A percentile compares a stretch with the other conserved stretches of the same genome.
Evolutionary conservation across 768 basidiomycete species (phyloP).

Genomic region (Sistotremastrum niveocremeum): DNA sequence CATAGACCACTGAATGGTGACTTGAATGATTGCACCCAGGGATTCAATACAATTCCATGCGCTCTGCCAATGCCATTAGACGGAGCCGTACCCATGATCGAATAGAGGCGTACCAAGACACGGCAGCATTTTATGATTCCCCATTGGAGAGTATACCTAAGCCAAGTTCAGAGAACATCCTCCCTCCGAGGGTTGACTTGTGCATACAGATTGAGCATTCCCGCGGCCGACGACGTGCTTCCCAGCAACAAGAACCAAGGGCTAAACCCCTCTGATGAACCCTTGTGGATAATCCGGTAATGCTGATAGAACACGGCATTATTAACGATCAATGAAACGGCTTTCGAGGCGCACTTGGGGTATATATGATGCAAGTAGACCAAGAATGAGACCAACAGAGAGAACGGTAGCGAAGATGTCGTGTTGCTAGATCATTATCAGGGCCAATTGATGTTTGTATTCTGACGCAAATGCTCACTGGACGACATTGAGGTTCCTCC

Average conservation of each 20-base stretch:
- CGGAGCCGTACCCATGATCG: neutral
- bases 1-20: slow-evolving; percentile 69
- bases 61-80: slow-evolving; percentile 27
- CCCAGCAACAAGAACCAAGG: slow-evolving; percentile 88
- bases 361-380: slow-evolving; percentile 69
- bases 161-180: slow-evolving; percentile 9
- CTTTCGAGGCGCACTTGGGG: slow-evolving; percentile 51
- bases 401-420: slow-evolving; percentile 60
- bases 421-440: slow-evolving; percentile 35
- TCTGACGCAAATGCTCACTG: no score
- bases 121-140: slow-evolving; percentile 69
- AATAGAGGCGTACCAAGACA: slow-evolving; percentile 41
- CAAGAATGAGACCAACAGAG: slow-evolving; percentile 48
- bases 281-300: slow-evolving; percentile 60
- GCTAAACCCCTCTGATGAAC: slow-evolving; percentile 80
- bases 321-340: neutral
- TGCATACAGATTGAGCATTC: slow-evolving; percentile 70
- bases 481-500: no score
- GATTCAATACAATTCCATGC: slow-evolving; percentile 63
- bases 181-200: slow-evolving; percentile 1
- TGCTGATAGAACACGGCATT: slow-evolving; percentile 31
- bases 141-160: slow-evolving; percentile 76
- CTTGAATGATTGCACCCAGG: slow-evolving; percentile 71
- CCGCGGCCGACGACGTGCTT: slow-evolving; percentile 68
- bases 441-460: no score